Percentiles rank a stretch among this genome's conserved stretches.
phyloP scores from a whole-genome alignment of 768 basidiomycete species.

The Tylopilus sp. region DNA sequence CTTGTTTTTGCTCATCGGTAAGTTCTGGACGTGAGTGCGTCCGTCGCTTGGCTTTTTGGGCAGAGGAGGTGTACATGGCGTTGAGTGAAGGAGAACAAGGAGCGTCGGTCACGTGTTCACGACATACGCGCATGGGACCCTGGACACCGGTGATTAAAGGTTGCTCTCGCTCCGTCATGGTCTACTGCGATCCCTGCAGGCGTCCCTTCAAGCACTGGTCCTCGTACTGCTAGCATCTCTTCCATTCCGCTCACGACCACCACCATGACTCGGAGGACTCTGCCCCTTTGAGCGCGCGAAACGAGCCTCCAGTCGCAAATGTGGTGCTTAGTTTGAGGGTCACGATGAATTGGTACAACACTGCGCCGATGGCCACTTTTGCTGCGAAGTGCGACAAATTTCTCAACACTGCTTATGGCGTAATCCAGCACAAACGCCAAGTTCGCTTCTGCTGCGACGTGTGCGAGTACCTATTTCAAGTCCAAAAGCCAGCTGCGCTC shows the following conservation, averaged over 20 bases:
- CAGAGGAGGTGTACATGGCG: conserved; percentile 55
- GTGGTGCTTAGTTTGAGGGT: conserved; percentile 41
- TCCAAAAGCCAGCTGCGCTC: conserved; percentile 15
- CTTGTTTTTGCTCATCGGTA: conserved; percentile 86
- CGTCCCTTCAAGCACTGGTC: conserved; percentile 29
- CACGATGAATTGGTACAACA: conserved; percentile 38
- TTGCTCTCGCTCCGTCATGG: neutral
- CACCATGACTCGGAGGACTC: conserved; percentile 48
- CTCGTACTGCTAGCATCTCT: conserved; percentile 36
- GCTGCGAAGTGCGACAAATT: conserved; percentile 43
- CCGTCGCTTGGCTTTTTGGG: conserved; percentile 72
- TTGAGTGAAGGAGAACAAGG: neutral
- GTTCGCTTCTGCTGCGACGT: conserved; percentile 39
- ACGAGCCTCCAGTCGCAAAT: conserved; percentile 50
- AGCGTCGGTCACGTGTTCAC: conserved; percentile 23
- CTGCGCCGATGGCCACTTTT: conserved; percentile 37
- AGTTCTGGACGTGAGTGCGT: conserved; percentile 78
- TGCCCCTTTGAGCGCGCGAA: conserved; percentile 31
- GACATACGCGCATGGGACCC: conserved; percentile 32
- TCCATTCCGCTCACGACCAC: conserved; percentile 39
- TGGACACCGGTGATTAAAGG: neutral
- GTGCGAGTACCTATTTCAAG: conserved; percentile 44
- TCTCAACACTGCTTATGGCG: conserved; percentile 37
- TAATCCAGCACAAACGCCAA: conserved; percentile 50
- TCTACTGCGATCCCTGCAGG: conserved; percentile 38